A percentile compares a stretch with the other conserved stretches of the same genome.
Conservation (phyloP, 1,284 basidiomycete genomes). For the Cryptococcus jaspeensis region DNA sequence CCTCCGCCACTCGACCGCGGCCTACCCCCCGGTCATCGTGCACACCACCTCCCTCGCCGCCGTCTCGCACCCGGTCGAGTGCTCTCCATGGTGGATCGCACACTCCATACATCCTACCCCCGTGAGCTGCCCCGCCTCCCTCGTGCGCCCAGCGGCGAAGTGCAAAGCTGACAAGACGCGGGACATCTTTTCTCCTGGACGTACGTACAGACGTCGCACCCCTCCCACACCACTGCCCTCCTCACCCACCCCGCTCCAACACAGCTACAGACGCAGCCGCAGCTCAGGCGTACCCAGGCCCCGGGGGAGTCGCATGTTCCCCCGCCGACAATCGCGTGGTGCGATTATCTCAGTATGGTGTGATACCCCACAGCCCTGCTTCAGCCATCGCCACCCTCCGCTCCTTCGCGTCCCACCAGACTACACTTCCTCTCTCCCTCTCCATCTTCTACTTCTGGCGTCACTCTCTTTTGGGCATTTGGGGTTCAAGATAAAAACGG, state of each 20-base stretch:
- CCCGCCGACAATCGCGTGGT: slow-evolving; percentile 21
- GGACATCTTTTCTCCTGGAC: background rate
- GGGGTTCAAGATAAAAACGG: no score
- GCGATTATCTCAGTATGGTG: slow-evolving; percentile 22
- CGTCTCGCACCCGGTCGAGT: background rate
- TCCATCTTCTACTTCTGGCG: no score
- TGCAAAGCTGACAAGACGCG: no score
- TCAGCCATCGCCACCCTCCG: background rate
- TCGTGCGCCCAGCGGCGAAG: background rate
- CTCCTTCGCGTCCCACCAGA: no score
- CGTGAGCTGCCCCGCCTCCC: background rate
- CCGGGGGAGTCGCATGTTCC: slow-evolving; percentile 5
- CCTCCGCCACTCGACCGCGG: slow-evolving; percentile 1
- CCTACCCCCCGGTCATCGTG: background rate
- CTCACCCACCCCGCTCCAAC: background rate
- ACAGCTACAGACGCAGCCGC: background rate
- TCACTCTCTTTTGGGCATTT: no score
- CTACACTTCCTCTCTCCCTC: no score
- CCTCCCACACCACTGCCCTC: background rate
- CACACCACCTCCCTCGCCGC: background rate
- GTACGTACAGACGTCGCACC: background rate
- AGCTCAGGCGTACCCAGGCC: background rate
- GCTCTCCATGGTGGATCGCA: no score
- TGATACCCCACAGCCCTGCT: background rate
- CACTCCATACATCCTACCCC: background rate